Conservation (phyloP, 495 filamentous ascomycete genomes). For the Neurospora hispaniola region DNA sequence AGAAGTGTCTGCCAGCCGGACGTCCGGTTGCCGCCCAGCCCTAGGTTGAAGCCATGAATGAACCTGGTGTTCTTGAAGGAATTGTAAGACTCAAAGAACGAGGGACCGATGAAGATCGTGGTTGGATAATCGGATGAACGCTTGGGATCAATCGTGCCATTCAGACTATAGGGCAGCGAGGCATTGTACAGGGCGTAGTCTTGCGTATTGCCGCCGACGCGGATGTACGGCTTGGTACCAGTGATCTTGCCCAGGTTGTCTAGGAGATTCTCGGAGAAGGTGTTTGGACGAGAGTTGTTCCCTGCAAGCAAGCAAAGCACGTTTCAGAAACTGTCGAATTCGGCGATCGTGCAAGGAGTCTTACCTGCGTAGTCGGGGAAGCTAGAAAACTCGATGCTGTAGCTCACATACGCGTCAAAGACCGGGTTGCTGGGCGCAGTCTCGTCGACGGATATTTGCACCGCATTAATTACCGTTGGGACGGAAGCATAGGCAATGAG, state of each 20-base stretch:
- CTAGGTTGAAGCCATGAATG: slow-evolving; percentile 54
- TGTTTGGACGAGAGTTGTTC: slow-evolving; percentile 42
- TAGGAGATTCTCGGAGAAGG: slow-evolving; percentile 46
- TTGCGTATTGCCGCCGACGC: slow-evolving; percentile 53
- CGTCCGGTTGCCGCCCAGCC: slow-evolving; percentile 44
- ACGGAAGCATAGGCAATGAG: slow-evolving; percentile 5
- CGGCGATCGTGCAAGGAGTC: slow-evolving; percentile 16
- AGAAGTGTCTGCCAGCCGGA: slow-evolving; percentile 41
- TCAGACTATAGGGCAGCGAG: slow-evolving; percentile 38
- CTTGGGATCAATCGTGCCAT: slow-evolving; percentile 40
- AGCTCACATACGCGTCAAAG: slow-evolving; percentile 45
- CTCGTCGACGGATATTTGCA: slow-evolving; percentile 1
- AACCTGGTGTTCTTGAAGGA: slow-evolving; percentile 49
- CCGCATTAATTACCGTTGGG: slow-evolving; percentile 8
- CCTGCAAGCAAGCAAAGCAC: slow-evolving; percentile 16
- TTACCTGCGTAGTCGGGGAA: slow-evolving; percentile 54
- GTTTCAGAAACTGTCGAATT: neutral
- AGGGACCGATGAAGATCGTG: slow-evolving; percentile 48
- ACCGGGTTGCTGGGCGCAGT: slow-evolving; percentile 23
- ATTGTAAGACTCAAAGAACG: slow-evolving; percentile 55
- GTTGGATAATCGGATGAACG: slow-evolving; percentile 51
- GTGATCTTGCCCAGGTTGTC: slow-evolving; percentile 37
- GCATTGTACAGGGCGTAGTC: slow-evolving; percentile 53
- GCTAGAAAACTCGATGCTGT: slow-evolving; percentile 50
- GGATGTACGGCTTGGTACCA: slow-evolving; percentile 46